Conservation (phyloP, 495 filamentous ascomycete species). For the Talaromyces nanjingensis region DNA sequence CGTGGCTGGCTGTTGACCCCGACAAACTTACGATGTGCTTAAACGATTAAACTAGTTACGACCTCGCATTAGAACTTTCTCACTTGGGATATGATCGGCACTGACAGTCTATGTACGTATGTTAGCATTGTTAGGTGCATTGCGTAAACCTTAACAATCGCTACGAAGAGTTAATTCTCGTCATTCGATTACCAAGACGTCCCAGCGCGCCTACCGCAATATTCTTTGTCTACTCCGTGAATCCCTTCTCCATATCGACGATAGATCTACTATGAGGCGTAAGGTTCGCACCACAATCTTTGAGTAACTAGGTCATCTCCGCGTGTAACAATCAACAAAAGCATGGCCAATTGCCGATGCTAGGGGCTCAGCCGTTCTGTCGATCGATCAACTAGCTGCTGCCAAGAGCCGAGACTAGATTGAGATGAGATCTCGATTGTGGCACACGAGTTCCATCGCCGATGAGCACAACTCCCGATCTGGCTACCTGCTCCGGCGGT, state of each 20-base stretch:
- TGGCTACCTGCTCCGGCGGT: not conserved
- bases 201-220: not conserved
- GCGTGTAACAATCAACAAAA: not conserved
- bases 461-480: not conserved
- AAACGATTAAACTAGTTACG: not conserved
- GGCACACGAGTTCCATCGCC: not conserved
- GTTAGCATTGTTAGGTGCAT: too few relatives aligned
- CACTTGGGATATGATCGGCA: not conserved
- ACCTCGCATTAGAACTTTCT: not conserved
- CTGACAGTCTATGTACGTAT: not conserved
- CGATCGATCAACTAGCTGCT: not conserved
- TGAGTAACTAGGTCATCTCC: not conserved
- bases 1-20: not conserved
- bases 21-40: not conserved
- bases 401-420: not conserved
- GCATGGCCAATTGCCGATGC: not conserved
- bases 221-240: not conserved
- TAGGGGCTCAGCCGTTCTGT: not conserved
- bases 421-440: slow-evolving; percentile 7
- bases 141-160: not conserved
- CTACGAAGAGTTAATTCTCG: not conserved
- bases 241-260: not conserved
- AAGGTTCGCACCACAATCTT: not conserved
- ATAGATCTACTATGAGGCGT: not conserved
- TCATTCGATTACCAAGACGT: not conserved